Evolutionary conservation across 306 rosid genomes (phyloP).

Genomic region (Fragaria iinumae): DNA sequence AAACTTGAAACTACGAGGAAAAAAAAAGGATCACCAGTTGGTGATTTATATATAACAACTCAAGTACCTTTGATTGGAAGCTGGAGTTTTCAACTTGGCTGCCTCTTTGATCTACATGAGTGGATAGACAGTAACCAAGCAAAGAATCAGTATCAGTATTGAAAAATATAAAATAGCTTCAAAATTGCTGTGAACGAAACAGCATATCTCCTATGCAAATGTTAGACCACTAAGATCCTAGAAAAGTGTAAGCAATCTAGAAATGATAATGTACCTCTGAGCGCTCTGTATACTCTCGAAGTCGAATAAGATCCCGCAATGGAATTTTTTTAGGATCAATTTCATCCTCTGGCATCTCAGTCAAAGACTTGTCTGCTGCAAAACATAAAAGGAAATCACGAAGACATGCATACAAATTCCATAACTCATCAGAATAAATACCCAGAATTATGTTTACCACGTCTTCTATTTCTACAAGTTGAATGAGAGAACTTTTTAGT

Average conservation of each 20-base stretch:
- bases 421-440: background rate
- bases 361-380: slow-evolving; percentile 69
- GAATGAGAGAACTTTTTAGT: slow-evolving; percentile 74
- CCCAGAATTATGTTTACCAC: slow-evolving; percentile 40
- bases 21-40: background rate
- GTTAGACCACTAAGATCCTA: background rate
- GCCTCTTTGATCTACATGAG: slow-evolving; percentile 70
- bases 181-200: background rate
- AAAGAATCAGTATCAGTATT: background rate
- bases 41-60: background rate
- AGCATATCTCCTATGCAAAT: background rate
- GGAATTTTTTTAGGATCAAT: slow-evolving; percentile 51
- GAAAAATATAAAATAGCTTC: background rate
- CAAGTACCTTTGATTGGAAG: slow-evolving; percentile 55
- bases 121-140: slow-evolving; percentile 12
- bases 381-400: slow-evolving; percentile 32
- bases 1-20: background rate
- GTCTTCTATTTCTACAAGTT: slow-evolving; percentile 64
- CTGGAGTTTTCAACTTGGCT: slow-evolving; percentile 33
- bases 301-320: slow-evolving; percentile 65
- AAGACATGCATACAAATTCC: slow-evolving; percentile 9
- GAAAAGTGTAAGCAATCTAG: slow-evolving; percentile 15
- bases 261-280: slow-evolving; percentile 44
- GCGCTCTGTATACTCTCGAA: slow-evolving; percentile 64
- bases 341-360: slow-evolving; percentile 73